Conservation (phyloP, 306 rosid species). For the Hippophae gyantsensis region DNA sequence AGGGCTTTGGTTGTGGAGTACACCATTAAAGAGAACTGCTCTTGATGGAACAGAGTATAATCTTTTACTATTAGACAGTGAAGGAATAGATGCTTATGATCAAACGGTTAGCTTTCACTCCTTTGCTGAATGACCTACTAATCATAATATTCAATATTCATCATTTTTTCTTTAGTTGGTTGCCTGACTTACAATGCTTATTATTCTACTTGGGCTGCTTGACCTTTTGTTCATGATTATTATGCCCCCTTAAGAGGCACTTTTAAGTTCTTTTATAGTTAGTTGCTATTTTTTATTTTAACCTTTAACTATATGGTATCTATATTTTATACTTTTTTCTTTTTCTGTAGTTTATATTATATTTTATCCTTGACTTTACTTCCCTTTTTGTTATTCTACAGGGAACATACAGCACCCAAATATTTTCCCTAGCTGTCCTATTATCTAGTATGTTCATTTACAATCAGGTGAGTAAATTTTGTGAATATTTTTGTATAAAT, state of each 20-base stretch:
- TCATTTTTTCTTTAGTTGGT: too few species aligned
- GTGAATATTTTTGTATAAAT: neutral
- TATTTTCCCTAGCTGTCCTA: conserved; percentile 51
- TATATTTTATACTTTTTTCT: neutral
- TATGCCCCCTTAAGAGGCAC: too few species aligned
- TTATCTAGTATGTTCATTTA: conserved; percentile 52
- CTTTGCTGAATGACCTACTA: neutral
- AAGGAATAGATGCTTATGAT: conserved; percentile 56
- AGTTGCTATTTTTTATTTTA: too few species aligned
- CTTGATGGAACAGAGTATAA: conserved; percentile 51
- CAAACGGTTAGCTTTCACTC: conserved; percentile 32
- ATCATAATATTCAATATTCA: neutral
- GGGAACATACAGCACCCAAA: conserved; percentile 59
- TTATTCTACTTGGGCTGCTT: too few species aligned
- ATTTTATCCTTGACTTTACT: too few species aligned
- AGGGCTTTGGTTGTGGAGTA: conserved; percentile 58
- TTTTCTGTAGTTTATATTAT: neutral
- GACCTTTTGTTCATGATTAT: too few species aligned
- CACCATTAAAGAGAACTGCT: conserved; percentile 42
- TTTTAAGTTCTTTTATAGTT: too few species aligned
- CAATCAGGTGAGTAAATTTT: conserved; percentile 39
- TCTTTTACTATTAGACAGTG: conserved; percentile 47
- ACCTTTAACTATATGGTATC: too few species aligned
- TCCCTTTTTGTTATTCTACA: conserved; percentile 1
- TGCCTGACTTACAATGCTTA: neutral